These are phyloP conservation scores for Yamadazyma sp. DNA, from an alignment of 1,139 yeast species.

Conservation along the genomic window DNA sequence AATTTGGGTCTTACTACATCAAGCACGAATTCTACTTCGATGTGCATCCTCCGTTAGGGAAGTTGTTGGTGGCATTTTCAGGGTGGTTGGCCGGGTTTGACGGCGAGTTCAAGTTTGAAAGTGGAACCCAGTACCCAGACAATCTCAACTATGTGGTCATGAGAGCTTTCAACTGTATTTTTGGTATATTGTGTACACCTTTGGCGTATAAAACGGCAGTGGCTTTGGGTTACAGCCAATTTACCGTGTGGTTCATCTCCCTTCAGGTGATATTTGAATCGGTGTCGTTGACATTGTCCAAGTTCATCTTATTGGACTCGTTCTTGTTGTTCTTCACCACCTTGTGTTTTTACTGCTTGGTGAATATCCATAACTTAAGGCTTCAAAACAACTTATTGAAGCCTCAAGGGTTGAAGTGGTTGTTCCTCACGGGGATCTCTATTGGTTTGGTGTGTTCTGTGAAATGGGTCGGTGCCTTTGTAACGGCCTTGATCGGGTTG, in stretches of 20 bases:
- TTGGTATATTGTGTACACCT: constrained; percentile 89
- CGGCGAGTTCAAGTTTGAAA: constrained; percentile 93
- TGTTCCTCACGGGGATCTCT: constrained; percentile 68
- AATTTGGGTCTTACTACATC: constrained; percentile 89
- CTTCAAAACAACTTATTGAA: constrained; percentile 39
- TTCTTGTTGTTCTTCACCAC: constrained; percentile 81
- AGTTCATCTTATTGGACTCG: constrained; percentile 92
- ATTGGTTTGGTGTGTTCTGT: constrained; percentile 93
- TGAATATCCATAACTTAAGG: constrained; percentile 52
- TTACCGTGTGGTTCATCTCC: constrained; percentile 86
- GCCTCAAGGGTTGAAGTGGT: constrained; percentile 52
- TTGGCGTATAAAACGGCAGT: constrained; percentile 90
- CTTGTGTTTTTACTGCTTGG: constrained; percentile 56
- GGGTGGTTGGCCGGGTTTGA: constrained; percentile 94
- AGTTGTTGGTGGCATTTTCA: constrained; percentile 92
- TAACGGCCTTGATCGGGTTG: constrained; percentile 81
- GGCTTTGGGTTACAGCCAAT: constrained; percentile 76
- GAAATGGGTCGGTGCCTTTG: constrained; percentile 94
- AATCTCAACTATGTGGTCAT: constrained; percentile 83
- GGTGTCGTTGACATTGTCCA: constrained; percentile 85
- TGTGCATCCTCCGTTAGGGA: constrained; percentile 98
- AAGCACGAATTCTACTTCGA: constrained; percentile 95
- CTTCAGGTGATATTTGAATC: constrained; percentile 84
- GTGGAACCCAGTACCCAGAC: constrained; percentile 84
- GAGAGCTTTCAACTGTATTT: constrained; percentile 91